Percentiles rank a stretch among this genome's conserved stretches.
phyloP scores from a whole-genome alignment of 129 eudicot species.

The Arctium lappa region DNA sequence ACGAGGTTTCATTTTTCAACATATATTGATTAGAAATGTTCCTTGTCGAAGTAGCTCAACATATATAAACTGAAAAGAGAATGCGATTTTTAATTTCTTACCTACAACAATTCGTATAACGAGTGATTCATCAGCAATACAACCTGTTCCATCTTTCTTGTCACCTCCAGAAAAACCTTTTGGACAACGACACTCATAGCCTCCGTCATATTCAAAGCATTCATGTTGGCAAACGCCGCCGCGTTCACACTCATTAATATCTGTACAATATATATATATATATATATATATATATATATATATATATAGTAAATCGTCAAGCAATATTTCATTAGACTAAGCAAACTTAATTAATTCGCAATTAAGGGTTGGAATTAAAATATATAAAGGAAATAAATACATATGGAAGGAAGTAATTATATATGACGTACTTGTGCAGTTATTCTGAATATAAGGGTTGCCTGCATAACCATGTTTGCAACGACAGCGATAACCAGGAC shows the following conservation, averaged over 20 bases:
- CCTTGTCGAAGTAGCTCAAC: background rate
- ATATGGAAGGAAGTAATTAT: background rate
- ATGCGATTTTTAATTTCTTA: background rate
- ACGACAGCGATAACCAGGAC: conserved; percentile 39
- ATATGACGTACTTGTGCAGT: conserved; percentile 34
- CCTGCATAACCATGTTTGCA: conserved; percentile 44
- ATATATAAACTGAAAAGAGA: background rate
- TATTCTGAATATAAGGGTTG: too few relatives aligned
- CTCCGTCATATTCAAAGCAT: conserved; percentile 30
- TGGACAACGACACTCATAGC: conserved; percentile 34
- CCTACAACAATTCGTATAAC: conserved; percentile 18
- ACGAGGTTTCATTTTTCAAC: background rate
- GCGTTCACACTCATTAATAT: conserved; percentile 24
- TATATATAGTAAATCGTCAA: background rate
- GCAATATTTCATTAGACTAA: background rate
- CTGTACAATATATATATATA: background rate
- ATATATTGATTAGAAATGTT: background rate
- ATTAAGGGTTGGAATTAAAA: background rate
- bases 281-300: too few relatives aligned
- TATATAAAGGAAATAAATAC: background rate
- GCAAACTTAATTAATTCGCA: background rate
- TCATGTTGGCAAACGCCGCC: background rate
- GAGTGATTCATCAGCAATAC: conserved; percentile 11
- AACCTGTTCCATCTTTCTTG: conserved; percentile 26
- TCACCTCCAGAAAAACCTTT: conserved; percentile 43